These are phyloP conservation scores for Vitis labrusca DNA, from an alignment of 164 flowering plant genomes.

Conservation along the genomic window DNA sequence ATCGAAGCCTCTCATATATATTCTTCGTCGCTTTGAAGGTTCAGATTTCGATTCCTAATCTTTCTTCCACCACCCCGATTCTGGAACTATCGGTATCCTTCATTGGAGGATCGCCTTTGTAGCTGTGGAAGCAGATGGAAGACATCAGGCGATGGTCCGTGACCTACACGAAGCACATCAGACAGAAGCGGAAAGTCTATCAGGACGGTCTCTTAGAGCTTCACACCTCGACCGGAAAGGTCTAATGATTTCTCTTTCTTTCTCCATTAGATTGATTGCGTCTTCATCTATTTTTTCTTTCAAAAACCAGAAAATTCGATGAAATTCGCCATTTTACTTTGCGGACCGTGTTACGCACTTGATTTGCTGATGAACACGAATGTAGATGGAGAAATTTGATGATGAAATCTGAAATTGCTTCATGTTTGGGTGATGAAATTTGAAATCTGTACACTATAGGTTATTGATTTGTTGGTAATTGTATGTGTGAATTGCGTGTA, in stretches of 20 bases:
- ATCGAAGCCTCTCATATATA: too few species aligned
- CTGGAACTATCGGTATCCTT: neutral
- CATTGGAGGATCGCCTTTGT: constrained; percentile 12
- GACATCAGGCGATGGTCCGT: constrained; percentile 49
- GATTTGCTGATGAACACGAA: neutral
- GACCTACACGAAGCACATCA: constrained; percentile 88
- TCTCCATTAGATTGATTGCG: neutral
- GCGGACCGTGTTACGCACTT: neutral
- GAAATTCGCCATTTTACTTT: neutral
- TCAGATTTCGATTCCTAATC: too few species aligned
- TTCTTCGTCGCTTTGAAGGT: too few species aligned
- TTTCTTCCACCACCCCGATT: neutral
- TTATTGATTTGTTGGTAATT: too few species aligned
- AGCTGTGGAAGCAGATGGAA: neutral
- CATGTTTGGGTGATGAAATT: too few species aligned
- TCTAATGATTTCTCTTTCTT: constrained; percentile 4
- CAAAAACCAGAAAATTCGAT: neutral
- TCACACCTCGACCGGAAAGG: constrained; percentile 52
- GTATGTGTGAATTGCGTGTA: too few species aligned
- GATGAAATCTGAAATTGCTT: too few species aligned
- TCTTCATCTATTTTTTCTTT: neutral
- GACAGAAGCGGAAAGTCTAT: constrained; percentile 86
- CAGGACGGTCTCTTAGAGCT: constrained; percentile 72
- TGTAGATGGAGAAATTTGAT: too few species aligned
- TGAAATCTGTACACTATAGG: too few species aligned